Conservation (phyloP, 2,329 filamentous ascomycete species). For the Hypoxylon sp. region DNA sequence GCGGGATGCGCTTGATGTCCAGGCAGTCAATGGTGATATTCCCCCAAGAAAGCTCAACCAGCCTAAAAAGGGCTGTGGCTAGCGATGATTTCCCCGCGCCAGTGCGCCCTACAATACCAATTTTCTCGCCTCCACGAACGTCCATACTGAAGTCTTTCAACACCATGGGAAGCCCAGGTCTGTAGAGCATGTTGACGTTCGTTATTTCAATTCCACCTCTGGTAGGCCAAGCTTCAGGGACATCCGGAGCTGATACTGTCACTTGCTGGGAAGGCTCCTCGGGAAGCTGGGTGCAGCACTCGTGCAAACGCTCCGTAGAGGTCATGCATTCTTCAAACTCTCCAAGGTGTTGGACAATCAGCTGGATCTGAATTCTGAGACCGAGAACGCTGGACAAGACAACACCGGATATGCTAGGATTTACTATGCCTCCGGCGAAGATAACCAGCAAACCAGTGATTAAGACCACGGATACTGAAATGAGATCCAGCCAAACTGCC, state of each 20-base stretch:
- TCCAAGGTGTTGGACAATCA: conserved; percentile 76
- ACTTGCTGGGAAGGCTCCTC: conserved; percentile 56
- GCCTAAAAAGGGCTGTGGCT: conserved; percentile 79
- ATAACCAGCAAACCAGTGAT: conserved; percentile 72
- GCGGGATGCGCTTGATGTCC: conserved; percentile 77
- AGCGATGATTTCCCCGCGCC: conserved; percentile 84
- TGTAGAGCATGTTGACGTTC: conserved; percentile 78
- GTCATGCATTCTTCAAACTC: conserved; percentile 82
- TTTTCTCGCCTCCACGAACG: conserved; percentile 72
- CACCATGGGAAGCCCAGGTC: conserved; percentile 76
- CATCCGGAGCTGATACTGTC: conserved; percentile 48
- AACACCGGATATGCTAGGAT: conserved; percentile 74
- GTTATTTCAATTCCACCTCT: conserved; percentile 77
- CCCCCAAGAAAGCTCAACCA: conserved; percentile 78
- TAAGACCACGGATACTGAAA: conserved; percentile 75
- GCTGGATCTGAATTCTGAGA: conserved; percentile 72
- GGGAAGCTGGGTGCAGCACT: conserved; percentile 54
- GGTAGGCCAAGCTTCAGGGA: conserved; percentile 76
- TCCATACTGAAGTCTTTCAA: conserved; percentile 76
- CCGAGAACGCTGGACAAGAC: conserved; percentile 60
- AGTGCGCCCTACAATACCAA: conserved; percentile 83
- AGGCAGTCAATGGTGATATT: conserved; percentile 79
- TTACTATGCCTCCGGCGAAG: conserved; percentile 72
- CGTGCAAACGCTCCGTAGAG: conserved; percentile 53
- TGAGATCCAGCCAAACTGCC: conserved; percentile 72